These are phyloP conservation scores for Aspergillus nomiae DNA, from an alignment of 2,329 filamentous ascomycete species.

Conservation along the genomic window DNA sequence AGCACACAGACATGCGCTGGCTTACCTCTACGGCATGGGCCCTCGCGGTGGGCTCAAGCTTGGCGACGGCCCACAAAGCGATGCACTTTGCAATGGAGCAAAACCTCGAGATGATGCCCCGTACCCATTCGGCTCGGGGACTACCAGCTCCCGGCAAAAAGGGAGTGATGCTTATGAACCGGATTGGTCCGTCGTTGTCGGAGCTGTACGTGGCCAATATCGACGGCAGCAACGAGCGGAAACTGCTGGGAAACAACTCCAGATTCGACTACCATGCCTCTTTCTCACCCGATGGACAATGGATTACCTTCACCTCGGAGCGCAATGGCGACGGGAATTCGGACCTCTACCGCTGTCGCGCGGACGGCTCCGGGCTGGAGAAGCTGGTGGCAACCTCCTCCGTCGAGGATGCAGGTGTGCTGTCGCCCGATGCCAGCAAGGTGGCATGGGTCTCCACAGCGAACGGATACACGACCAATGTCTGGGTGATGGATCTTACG, in stretches of 20 bases:
- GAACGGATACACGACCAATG: conserved; percentile 39
- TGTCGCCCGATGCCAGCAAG: conserved; percentile 43
- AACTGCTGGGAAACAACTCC: conserved; percentile 32
- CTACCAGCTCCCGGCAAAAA: conserved; percentile 14
- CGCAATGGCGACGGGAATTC: conserved; percentile 44
- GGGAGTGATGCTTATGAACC: conserved; percentile 36
- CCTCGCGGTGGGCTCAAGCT: not conserved
- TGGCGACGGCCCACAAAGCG: not conserved
- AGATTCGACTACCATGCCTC: conserved; percentile 44
- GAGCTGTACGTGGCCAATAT: conserved; percentile 39
- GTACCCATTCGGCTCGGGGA: not conserved
- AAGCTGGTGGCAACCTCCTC: conserved; percentile 35
- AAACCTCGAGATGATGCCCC: not conserved
- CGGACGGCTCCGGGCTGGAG: conserved; percentile 40
- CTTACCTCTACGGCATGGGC: not conserved
- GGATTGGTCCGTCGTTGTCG: conserved; percentile 34
- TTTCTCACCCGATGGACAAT: conserved; percentile 43
- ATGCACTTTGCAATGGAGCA: not conserved
- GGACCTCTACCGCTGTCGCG: conserved; percentile 42
- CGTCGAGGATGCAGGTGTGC: conserved; percentile 39
- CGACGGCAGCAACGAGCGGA: conserved; percentile 42
- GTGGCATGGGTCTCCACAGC: conserved; percentile 45
- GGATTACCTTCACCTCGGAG: conserved; percentile 46
- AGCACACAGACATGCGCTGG: not conserved
- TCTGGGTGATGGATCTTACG: conserved; percentile 43